Conservation (phyloP, 441 rosid species). For the Populus trichocarpa region DNA sequence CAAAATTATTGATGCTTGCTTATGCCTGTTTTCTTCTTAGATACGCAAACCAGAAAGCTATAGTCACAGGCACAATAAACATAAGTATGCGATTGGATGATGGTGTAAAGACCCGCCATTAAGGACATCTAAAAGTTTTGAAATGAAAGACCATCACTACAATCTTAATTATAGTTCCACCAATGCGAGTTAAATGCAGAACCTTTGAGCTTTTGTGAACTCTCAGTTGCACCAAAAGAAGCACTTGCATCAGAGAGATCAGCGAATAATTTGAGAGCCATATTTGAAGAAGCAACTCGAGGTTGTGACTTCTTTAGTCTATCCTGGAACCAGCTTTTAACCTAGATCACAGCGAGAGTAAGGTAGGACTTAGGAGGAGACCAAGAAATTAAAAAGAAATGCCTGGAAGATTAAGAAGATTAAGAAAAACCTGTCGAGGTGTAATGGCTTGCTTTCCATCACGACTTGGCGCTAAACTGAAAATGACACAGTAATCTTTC, state of each 20-base stretch:
- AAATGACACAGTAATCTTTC: conserved; percentile 14
- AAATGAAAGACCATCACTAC: not conserved
- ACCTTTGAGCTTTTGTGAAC: conserved; percentile 43
- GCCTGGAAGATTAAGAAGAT: not conserved
- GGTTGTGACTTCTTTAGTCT: conserved; percentile 30
- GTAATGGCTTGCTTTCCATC: conserved; percentile 56
- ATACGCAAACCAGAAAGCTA: not conserved
- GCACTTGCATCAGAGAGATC: conserved; percentile 34
- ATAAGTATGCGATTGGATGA: not conserved
- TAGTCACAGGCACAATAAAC: not conserved
- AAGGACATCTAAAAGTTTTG: not conserved
- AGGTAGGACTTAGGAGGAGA: not conserved
- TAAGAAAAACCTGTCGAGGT: conserved; percentile 59
- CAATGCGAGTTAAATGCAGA: conserved; percentile 10
- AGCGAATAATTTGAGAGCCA: conserved; percentile 32
- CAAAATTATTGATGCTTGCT: not conserved
- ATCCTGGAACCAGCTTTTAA: conserved; percentile 64
- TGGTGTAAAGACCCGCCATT: not conserved
- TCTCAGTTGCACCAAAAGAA: conserved; percentile 19
- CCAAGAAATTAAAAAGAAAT: not conserved
- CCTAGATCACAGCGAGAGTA: conserved; percentile 37
- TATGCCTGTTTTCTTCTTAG: not conserved
- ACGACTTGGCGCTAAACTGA: conserved; percentile 51
- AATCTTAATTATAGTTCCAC: not conserved
- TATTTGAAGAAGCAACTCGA: conserved; percentile 16